Evolutionary conservation across 805 yeast genomes (phyloP).

Genomic region (fission yeast (Schizosaccharomyces pombe)): ASM294v3 CU329670.1:4583001-4583500

Average conservation of each 20-base stretch:
- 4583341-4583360: slow-evolving; percentile 19
- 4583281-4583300: neutral
- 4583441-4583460: slow-evolving; percentile 50
- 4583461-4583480: slow-evolving; percentile 50
- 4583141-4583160: neutral
- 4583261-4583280: neutral
- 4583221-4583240: neutral
- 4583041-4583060: slow-evolving; percentile 73
- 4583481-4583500: slow-evolving; percentile 57
- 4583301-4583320: neutral
- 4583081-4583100: slow-evolving; percentile 83
- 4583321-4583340: slow-evolving; percentile 4
- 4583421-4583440: slow-evolving; percentile 65
- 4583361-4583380: slow-evolving; percentile 41
- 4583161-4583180: neutral
- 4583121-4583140: slow-evolving; percentile 58
- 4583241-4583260: neutral
- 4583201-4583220: neutral
- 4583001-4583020: too few relatives aligned
- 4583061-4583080: slow-evolving; percentile 66
- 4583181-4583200: neutral
- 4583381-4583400: slow-evolving; percentile 51
- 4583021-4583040: slow-evolving; percentile 23
- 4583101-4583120: slow-evolving; percentile 55
- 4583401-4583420: slow-evolving; percentile 63